These are phyloP conservation scores for Exophiala viscosa DNA, from an alignment of 2,329 filamentous ascomycete genomes.

Conservation along the genomic window DNA sequence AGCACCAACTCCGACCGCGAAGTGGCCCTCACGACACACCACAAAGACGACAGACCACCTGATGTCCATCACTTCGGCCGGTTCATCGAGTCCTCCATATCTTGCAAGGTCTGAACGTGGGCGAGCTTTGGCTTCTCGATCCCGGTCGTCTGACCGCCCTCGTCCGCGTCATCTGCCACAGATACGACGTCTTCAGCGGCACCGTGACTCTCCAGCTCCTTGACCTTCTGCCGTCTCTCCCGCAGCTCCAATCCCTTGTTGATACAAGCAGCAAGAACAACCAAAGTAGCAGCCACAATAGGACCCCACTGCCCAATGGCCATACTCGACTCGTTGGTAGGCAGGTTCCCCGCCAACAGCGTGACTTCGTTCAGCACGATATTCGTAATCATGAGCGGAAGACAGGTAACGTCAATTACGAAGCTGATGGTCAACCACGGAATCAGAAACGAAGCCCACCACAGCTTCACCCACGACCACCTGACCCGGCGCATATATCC, in stretches of 20 bases:
- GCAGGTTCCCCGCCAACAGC: conserved; percentile 23
- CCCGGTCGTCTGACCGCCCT: conserved; percentile 12
- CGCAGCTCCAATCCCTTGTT: conserved; percentile 21
- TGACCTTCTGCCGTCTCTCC: conserved; percentile 13
- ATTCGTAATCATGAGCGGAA: conserved; percentile 28
- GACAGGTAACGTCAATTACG: conserved; percentile 27
- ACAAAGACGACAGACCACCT: background rate
- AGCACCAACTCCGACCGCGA: no score
- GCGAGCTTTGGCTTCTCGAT: conserved; percentile 21
- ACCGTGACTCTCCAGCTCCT: conserved; percentile 1
- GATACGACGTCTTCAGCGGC: background rate
- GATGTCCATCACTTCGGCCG: conserved; percentile 5
- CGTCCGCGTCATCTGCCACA: background rate
- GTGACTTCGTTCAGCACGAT: conserved; percentile 31
- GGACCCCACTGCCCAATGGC: conserved; percentile 31
- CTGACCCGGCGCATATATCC: conserved; percentile 21
- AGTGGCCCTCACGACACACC: background rate
- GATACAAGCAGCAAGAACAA: conserved; percentile 29
- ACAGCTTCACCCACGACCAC: conserved; percentile 13
- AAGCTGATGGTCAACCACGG: conserved; percentile 28
- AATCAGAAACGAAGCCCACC: conserved; percentile 11
- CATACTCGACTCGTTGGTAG: conserved; percentile 27
- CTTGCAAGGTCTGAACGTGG: conserved; percentile 20
- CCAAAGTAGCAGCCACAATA: conserved; percentile 26
- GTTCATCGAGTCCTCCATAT: conserved; percentile 15